Base-by-base conservation (phyloP, 108 stramenopile species). In the Pseudonitzschia pungens region DNA sequence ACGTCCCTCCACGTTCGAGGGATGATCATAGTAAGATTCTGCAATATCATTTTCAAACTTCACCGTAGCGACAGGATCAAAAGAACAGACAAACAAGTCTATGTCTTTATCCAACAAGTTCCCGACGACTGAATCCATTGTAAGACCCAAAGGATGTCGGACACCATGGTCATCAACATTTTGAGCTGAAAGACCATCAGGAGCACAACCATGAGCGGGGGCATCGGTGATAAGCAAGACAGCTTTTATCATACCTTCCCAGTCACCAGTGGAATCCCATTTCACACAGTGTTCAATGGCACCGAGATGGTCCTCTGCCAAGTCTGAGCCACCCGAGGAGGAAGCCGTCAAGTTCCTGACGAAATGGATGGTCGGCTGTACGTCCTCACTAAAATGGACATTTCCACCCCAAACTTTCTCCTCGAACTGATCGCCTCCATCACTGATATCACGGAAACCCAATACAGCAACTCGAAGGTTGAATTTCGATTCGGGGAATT, bases 71-170 rank as follows among this genome's bases (percentile, higher is more conserved):
- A 54, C 42, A 18, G 83, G 86, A 52, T 87, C 80, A 55, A 85
- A 87, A 6, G 86, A 87, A 41, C 86, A 87, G 67, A 85, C 72
- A 67, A 87, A 83, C 20, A 87, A 65, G 55, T 84, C 82, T 41
- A 83, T 78, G n/a, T 76, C 84, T 63, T 78, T 83, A 7, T 50
- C 14, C 4, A 87, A 44, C 78, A 84, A 63, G 18, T 67, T 68
- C 42, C 65, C 69, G 4, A 75, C 73, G 53, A 76, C 75, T 56
- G 71, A 57, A 42, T 83, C 64, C 0, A 69, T 43, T 21, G 79
- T 83, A 0, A 87, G 60, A 36, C 86, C 86, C 69, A 21, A 40
- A 24, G 86, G 86, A 53, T 87, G 86, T 15, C 81, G 78, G 28
- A 68, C 63, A 45, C 66, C 20, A 48, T 84, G 81, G 33, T 51